Conservation (phyloP, 106 monocot species). For the Platanthera guangdongensis region DNA sequence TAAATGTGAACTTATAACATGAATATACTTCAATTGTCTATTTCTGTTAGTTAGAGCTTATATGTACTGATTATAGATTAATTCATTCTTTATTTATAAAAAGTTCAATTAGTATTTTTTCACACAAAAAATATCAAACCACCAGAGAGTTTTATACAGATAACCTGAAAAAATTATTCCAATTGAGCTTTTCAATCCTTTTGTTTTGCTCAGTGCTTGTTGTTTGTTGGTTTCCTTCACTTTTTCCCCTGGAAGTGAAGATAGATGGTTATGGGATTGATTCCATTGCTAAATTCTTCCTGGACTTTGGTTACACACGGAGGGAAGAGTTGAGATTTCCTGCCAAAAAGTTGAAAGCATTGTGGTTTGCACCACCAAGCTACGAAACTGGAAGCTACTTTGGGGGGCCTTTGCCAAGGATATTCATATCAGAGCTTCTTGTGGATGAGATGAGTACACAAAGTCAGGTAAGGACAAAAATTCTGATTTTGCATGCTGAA, state of each 20-base stretch:
- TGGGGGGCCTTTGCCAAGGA: conserved; percentile 70
- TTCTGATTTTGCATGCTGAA: not conserved
- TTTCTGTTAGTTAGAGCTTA: too few species aligned
- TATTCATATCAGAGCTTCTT: conserved; percentile 95
- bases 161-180: not conserved
- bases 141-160: not conserved
- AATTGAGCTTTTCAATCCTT: not conserved
- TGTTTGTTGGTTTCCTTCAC: not conserved
- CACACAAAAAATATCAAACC: too few species aligned
- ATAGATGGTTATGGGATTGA: conserved; percentile 87
- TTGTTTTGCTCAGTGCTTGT: not conserved
- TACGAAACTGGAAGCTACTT: conserved; percentile 25
- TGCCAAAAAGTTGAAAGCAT: conserved; percentile 77
- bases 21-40: not conserved
- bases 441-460: conserved; percentile 70
- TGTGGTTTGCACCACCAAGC: conserved; percentile 89
- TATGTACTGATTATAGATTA: not conserved
- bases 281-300: conserved; percentile 72
- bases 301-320: conserved; percentile 74
- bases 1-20: too few species aligned
- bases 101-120: too few species aligned
- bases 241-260: conserved; percentile 25
- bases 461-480: conserved; percentile 39
- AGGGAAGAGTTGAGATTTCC: conserved; percentile 91
- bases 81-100: not conserved